Conservation (phyloP, 2,329 filamentous ascomycete species). For the Nemania abortiva region DNA sequence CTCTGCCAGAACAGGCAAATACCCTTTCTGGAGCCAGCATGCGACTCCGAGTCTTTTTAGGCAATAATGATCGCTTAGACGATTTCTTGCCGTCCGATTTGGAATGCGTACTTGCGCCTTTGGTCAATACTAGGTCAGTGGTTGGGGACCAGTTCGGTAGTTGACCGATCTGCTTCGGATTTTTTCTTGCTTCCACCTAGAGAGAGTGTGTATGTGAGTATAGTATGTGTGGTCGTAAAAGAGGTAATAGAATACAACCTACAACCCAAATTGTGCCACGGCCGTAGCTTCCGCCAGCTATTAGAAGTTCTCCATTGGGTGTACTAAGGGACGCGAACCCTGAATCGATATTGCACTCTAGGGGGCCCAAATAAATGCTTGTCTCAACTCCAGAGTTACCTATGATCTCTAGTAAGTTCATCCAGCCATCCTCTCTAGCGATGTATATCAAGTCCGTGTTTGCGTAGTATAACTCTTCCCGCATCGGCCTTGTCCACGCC, state of each 20-base stretch:
- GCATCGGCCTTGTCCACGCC: conserved; percentile 83
- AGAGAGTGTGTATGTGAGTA: conserved; percentile 20
- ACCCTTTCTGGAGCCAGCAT: conserved; percentile 64
- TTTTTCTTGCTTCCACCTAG: conserved; percentile 67
- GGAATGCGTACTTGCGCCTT: conserved; percentile 43
- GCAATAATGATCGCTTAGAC: conserved; percentile 58
- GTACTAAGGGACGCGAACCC: conserved; percentile 84
- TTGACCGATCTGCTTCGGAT: conserved; percentile 66
- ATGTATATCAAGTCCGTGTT: conserved; percentile 85
- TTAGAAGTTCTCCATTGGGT: conserved; percentile 78
- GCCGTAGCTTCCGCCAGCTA: conserved; percentile 82
- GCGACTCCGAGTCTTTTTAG: conserved; percentile 42
- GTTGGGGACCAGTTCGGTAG: conserved; percentile 74
- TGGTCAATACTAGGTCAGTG: conserved; percentile 66
- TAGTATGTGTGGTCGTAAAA: not conserved
- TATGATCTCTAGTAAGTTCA: conserved; percentile 78
- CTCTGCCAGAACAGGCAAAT: conserved; percentile 75
- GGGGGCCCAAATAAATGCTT: conserved; percentile 70
- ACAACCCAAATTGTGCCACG: conserved; percentile 82
- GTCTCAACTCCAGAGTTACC: conserved; percentile 66
- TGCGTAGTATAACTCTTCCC: conserved; percentile 71
- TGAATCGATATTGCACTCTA: conserved; percentile 80
- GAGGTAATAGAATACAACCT: conserved; percentile 47
- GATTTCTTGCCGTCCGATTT: conserved; percentile 59
- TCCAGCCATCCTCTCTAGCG: conserved; percentile 85